Evolutionary conservation across 352 stramenopile species (phyloP), one percentile per base, ranked within the genome.

Genomic region (Globisporangium radiosum): DNA sequence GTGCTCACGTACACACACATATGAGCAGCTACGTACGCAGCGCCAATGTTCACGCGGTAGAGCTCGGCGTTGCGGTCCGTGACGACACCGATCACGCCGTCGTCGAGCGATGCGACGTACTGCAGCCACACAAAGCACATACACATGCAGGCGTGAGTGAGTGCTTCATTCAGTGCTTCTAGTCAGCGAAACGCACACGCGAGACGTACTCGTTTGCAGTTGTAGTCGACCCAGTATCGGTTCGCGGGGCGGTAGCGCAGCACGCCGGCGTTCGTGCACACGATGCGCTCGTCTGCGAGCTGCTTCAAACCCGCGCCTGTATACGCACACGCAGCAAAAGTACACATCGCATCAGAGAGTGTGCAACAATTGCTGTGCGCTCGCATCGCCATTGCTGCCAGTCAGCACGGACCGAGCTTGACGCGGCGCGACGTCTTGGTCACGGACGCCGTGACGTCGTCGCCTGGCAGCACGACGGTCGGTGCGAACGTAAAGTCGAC

Each of bases 1-100:
- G 25, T 25, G 25, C 25, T 25, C 25, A 25, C 25, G 2, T 51
- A 7, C 10, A 5, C 6, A 37, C 14, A 17, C 17, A 17, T n/a
- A 10, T 5, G 17, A 52, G 19, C 7, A 39, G 5, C 6, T 10
- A 92, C 78, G 62, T 95, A 96, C 71, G 90, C 76, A 60, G 85
- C 90, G 55, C 92, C 88, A 51, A 99, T 95, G 63, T 98, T 94
- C 14, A 99, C 82, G n/a, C 93, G 82, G 70, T 98, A 98, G 45
- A 95, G 88, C 59, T 98, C 92, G 13, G 92, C 84, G 52, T 96
- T 95, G 43, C 91, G 78, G 69, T 98, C 95, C 63, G 95, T 94
- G 40, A 98, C 88, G 40, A 98, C 85, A 40, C 92, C 96, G 61
- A 99, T 93, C 19, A 99, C 90, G 17, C 87, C 78, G 65, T 99